Evolutionary conservation across 768 basidiomycete species (phyloP).

Genomic region (Tricholoma sp.): DNA sequence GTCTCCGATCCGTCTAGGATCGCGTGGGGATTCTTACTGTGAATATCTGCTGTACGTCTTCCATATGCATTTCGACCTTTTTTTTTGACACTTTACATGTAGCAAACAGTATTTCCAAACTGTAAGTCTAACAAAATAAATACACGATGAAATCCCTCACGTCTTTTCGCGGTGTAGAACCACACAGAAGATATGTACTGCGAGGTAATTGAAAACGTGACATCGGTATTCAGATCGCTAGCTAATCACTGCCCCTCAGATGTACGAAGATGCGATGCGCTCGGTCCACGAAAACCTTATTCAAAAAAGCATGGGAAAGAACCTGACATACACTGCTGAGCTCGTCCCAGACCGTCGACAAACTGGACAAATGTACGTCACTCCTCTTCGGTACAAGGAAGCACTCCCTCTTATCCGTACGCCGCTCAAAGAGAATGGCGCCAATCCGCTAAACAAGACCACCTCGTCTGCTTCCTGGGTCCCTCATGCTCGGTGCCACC

Average conservation of each 20-base stretch:
- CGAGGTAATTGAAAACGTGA: too few relatives aligned
- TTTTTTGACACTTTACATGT: not conserved
- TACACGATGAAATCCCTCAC: not conserved
- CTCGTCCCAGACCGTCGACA: slow-evolving; percentile 50
- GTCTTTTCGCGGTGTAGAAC: slow-evolving; percentile 38
- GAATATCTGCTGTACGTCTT: slow-evolving; percentile 76
- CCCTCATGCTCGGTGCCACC: slow-evolving; percentile 84
- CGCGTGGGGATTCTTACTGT: slow-evolving; percentile 90
- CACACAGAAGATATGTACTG: slow-evolving; percentile 74
- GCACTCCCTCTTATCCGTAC: not conserved
- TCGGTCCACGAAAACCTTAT: slow-evolving; percentile 75
- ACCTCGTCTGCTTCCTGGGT: slow-evolving; percentile 94
- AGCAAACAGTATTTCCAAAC: slow-evolving; percentile 86
- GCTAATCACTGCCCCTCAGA: slow-evolving; percentile 36
- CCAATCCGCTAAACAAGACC: slow-evolving; percentile 84
- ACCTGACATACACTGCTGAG: slow-evolving; percentile 78
- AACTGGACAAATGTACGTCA: slow-evolving; percentile 30
- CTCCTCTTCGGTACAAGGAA: not conserved
- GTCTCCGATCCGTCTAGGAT: slow-evolving; percentile 86
- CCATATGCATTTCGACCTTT: not conserved
- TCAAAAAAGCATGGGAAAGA: slow-evolving; percentile 49
- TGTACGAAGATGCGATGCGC: slow-evolving; percentile 83
- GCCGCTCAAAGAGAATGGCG: slow-evolving; percentile 54
- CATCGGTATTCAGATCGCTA: not conserved
- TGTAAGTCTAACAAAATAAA: slow-evolving; percentile 36